Evolutionary conservation across 257 asterid species (phyloP).

Genomic region (Ophiorrhiza pumila): DNA sequence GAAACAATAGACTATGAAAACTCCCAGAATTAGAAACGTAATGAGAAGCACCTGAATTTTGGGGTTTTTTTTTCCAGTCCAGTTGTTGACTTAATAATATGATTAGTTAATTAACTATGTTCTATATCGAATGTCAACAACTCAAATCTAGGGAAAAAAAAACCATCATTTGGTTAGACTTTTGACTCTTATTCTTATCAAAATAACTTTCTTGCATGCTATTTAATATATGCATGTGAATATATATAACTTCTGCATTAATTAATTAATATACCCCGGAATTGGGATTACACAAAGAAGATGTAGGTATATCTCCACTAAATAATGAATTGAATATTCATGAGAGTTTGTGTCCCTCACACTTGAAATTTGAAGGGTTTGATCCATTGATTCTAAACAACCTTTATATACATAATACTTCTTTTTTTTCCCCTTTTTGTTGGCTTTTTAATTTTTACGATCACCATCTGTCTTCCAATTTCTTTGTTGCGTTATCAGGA

Average conservation of each 20-base stretch:
- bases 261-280: too few relatives aligned
- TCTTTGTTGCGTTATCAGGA: too few relatives aligned
- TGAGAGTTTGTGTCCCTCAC: background rate
- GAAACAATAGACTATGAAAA: too few relatives aligned
- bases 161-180: background rate
- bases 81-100: background rate
- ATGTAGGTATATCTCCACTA: slow-evolving; percentile 3
- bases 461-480: too few relatives aligned
- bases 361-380: background rate
- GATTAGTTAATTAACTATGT: background rate
- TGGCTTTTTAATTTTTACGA: too few relatives aligned
- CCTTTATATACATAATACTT: too few relatives aligned
- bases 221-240: background rate
- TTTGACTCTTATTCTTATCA: background rate
- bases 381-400: background rate
- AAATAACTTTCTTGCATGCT: background rate
- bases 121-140: background rate
- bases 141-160: background rate
- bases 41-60: background rate
- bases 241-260: background rate
- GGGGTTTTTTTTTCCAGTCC: background rate
- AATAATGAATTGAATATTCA: background rate
- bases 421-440: too few relatives aligned
- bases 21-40: background rate
- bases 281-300: background rate